Conservation (phyloP, 257 asterid species). For the Jasminum sambac region DNA sequence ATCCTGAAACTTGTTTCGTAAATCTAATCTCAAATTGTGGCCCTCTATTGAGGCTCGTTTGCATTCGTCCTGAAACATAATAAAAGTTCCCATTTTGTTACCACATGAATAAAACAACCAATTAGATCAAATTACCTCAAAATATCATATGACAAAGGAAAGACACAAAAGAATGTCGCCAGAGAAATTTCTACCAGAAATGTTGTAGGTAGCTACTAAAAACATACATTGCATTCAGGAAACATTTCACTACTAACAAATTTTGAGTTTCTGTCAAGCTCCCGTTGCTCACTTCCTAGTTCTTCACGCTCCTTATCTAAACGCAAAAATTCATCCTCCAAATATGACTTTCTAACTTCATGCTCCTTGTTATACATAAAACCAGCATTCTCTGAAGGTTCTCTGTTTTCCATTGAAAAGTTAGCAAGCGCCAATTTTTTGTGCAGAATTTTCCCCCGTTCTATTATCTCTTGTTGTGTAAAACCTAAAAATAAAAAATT, state of each 20-base stretch:
- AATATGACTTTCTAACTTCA: slow-evolving; percentile 41
- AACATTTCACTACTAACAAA: slow-evolving; percentile 91
- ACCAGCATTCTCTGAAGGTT: slow-evolving; percentile 21
- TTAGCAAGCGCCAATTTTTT: slow-evolving; percentile 26
- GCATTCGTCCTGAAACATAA: slow-evolving; percentile 81
- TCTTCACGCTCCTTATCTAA: slow-evolving; percentile 66
- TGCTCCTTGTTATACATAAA: slow-evolving; percentile 34
- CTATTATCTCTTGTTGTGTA: too few relatives aligned
- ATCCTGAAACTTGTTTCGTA: slow-evolving; percentile 88
- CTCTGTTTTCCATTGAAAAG: slow-evolving; percentile 31
- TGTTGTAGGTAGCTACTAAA: too few relatives aligned
- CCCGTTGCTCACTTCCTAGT: slow-evolving; percentile 72
- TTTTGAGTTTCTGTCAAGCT: slow-evolving; percentile 84
- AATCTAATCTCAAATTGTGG: slow-evolving; percentile 85
- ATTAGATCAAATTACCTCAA: background rate
- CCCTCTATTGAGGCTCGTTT: slow-evolving; percentile 83
- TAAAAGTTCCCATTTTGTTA: slow-evolving; percentile 3
- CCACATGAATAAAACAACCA: background rate
- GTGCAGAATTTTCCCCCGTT: slow-evolving; percentile 28
- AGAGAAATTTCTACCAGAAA: too few relatives aligned
- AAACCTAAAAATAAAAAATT: too few relatives aligned
- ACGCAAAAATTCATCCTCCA: slow-evolving; percentile 65
- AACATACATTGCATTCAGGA: slow-evolving; percentile 85
- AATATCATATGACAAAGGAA: background rate
- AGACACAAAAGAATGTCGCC: background rate